These are phyloP conservation scores for Metarhizium anisopliae DNA, from an alignment of 2,329 filamentous ascomycete genomes.

Conservation along the genomic window DNA sequence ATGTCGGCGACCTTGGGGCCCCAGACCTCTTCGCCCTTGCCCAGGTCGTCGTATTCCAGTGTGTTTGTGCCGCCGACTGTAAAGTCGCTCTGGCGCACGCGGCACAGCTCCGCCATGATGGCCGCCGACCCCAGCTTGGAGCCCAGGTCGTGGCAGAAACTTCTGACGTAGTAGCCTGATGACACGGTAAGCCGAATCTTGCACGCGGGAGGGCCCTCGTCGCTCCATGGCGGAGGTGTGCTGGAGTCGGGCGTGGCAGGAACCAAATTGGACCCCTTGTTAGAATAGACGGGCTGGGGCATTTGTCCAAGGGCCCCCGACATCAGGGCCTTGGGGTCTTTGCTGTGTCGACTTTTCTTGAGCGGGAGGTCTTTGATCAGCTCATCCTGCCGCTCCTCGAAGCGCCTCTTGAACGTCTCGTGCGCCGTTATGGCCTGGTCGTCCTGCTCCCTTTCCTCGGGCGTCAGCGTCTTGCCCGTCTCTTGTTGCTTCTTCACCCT, in stretches of 20 bases:
- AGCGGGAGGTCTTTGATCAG: conserved; percentile 43
- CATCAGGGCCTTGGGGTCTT: conserved; percentile 37
- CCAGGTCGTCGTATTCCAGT: conserved; percentile 69
- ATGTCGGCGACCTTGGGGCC: conserved; percentile 56
- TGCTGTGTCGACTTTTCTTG: conserved; percentile 21
- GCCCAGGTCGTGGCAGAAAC: conserved; percentile 85
- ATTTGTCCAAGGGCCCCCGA: conserved; percentile 46
- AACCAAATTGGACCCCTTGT: conserved; percentile 43
- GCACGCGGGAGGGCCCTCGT: conserved; percentile 63
- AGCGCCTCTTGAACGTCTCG: conserved; percentile 48
- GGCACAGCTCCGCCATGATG: conserved; percentile 76
- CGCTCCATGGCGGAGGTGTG: conserved; percentile 47
- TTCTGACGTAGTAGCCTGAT: conserved; percentile 94
- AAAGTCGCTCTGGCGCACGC: conserved; percentile 76
- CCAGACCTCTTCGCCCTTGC: conserved; percentile 73
- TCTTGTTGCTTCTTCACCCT: conserved; percentile 50
- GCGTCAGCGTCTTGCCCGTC: conserved; percentile 37
- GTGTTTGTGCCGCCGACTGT: conserved; percentile 60
- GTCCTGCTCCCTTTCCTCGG: conserved; percentile 47
- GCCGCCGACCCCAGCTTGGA: conserved; percentile 71
- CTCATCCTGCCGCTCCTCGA: conserved; percentile 48
- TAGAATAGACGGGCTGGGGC: conserved; percentile 31
- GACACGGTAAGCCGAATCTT: conserved; percentile 86
- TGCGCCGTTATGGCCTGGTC: conserved; percentile 45
- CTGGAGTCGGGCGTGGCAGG: conserved; percentile 36